phyloP scores from a whole-genome alignment of 306 rosid genomes.

The Cucurbita ficifolia region DNA sequence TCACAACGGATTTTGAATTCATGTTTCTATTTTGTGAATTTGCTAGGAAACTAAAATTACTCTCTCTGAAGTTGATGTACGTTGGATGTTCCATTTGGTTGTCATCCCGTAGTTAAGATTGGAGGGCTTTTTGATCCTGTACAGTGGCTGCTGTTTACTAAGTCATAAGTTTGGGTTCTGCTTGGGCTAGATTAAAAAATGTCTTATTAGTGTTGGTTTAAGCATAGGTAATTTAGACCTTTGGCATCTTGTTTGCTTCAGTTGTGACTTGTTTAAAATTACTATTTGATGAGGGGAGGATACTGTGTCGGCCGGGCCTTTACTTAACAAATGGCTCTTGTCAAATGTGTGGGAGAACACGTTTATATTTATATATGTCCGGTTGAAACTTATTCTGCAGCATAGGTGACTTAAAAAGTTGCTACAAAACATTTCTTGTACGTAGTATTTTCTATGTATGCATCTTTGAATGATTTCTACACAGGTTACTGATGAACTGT shows the following conservation, averaged over 20 bases:
- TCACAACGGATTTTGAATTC: background rate
- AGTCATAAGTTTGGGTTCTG: background rate
- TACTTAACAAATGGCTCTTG: background rate
- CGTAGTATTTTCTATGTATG: background rate
- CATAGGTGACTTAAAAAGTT: background rate
- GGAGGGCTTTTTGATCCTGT: background rate
- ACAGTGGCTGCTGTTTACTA: background rate
- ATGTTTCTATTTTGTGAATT: background rate
- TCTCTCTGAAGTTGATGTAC: background rate
- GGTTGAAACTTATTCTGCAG: background rate
- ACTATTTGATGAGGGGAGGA: background rate
- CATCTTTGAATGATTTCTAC: constrained; percentile 1
- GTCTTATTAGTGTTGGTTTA: background rate
- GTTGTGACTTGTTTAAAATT: background rate
- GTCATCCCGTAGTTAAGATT: background rate
- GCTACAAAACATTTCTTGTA: background rate
- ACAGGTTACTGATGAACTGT: constrained; percentile 91
- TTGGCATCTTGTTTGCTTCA: background rate
- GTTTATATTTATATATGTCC: background rate
- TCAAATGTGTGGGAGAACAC: background rate
- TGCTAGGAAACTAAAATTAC: background rate
- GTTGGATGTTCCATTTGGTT: background rate
- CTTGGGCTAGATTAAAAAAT: background rate
- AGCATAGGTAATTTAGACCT: background rate
- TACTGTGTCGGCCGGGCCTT: background rate